Percentiles rank a stretch among this genome's conserved stretches.
phyloP scores from a whole-genome alignment of 192 early-diverging fungal species.

The Podila epigama region DNA sequence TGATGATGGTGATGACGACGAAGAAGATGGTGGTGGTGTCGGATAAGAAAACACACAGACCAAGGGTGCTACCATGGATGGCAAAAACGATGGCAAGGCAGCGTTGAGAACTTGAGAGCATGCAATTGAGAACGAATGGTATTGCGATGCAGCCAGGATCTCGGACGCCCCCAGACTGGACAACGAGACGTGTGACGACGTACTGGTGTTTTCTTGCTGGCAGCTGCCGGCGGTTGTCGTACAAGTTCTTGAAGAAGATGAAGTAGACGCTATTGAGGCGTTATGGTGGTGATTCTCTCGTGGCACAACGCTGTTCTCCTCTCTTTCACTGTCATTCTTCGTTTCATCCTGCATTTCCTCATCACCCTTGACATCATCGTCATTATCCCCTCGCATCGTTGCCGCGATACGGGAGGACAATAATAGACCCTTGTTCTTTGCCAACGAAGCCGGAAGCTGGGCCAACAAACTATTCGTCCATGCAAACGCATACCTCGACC shows the following conservation, averaged over 20 bases:
- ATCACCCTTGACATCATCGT: neutral
- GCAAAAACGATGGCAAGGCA: conserved; percentile 29
- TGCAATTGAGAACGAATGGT: neutral
- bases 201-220: neutral
- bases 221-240: neutral
- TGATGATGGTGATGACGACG: neutral
- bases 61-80: conserved; percentile 32
- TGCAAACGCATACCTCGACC: conserved; percentile 29
- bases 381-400: neutral
- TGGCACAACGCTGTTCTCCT: neutral
- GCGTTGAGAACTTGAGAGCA: conserved; percentile 20
- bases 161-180: conserved; percentile 12
- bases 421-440: conserved; percentile 1
- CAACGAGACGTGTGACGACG: neutral
- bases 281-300: neutral
- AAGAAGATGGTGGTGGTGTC: neutral
- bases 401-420: neutral
- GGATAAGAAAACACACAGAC: conserved; percentile 35
- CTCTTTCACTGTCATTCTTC: too few species aligned
- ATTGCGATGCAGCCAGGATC: conserved; percentile 1
- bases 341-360: neutral
- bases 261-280: neutral
- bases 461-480: conserved; percentile 33
- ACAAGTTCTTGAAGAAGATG: neutral
- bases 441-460: conserved; percentile 13